Conservation (phyloP, 2,329 filamentous ascomycete genomes). For the Hirsutella rhossiliensis region DNA sequence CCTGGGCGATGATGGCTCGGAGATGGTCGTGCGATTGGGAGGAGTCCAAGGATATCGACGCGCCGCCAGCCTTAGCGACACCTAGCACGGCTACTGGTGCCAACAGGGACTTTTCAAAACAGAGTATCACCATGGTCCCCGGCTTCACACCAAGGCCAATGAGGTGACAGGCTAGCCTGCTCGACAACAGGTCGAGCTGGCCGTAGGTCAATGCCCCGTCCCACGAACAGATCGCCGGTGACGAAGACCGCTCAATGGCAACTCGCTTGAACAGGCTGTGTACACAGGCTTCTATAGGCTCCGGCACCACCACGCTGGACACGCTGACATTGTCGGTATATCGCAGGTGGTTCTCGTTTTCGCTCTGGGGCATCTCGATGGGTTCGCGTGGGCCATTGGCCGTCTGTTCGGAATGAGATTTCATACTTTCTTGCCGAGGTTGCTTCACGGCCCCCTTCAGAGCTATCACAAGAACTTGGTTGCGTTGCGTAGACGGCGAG, state of each 20-base stretch:
- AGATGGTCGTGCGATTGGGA: background rate
- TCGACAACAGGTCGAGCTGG: conserved; percentile 2
- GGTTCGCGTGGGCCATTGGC: background rate
- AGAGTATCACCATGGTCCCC: background rate
- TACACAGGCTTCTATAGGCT: conserved; percentile 2
- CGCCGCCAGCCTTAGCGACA: conserved; percentile 13
- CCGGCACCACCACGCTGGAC: background rate
- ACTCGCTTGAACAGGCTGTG: conserved; percentile 3
- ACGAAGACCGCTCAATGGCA: background rate
- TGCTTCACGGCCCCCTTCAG: background rate
- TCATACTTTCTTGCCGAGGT: background rate
- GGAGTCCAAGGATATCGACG: conserved; percentile 8
- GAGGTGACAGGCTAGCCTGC: conserved; percentile 1
- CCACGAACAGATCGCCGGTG: conserved; percentile 2
- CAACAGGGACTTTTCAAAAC: conserved; percentile 12
- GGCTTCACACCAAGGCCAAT: background rate
- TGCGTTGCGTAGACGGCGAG: background rate
- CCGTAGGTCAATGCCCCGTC: conserved; percentile 4
- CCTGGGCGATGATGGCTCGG: background rate
- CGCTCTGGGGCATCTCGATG: background rate
- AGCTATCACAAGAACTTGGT: background rate
- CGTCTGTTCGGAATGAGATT: background rate
- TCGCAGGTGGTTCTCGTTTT: background rate
- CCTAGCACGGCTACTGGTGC: conserved; percentile 11
- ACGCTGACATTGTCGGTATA: background rate